phyloP scores from a whole-genome alignment of 345 rosid genomes.

The Salix suchowensis region DNA sequence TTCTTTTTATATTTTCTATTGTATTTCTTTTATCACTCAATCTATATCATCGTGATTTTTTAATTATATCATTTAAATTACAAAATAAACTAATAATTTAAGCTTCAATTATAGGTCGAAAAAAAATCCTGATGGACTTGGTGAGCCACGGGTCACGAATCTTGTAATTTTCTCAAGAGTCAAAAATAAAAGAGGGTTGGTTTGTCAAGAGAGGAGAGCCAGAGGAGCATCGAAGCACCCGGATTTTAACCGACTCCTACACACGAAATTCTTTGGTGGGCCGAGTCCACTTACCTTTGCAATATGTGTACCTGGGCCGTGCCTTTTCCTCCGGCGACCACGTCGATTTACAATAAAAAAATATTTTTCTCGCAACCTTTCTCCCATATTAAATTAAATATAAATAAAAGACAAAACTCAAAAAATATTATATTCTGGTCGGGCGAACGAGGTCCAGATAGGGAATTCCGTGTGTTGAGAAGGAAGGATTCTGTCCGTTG shows the following conservation, averaged over 20 bases:
- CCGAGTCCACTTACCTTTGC: not conserved
- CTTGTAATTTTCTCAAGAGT: not conserved
- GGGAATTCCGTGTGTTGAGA: not conserved
- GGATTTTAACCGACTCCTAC: not conserved
- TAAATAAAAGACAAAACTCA: too few relatives aligned
- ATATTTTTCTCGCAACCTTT: not conserved
- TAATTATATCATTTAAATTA: too few relatives aligned
- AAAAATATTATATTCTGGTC: not conserved
- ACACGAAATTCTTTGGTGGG: not conserved
- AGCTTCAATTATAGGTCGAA: too few relatives aligned
- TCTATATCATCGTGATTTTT: too few relatives aligned
- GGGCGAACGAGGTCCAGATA: not conserved
- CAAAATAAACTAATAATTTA: too few relatives aligned
- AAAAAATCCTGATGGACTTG: too few relatives aligned
- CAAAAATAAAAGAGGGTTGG: not conserved
- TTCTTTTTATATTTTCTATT: too few relatives aligned
- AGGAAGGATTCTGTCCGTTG: constrained; percentile 3
- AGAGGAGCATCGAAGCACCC: not conserved
- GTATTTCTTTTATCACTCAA: too few relatives aligned
- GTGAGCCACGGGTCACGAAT: not conserved
- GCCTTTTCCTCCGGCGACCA: not conserved
- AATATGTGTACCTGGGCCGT: not conserved
- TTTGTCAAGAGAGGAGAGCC: not conserved
- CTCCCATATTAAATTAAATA: too few relatives aligned
- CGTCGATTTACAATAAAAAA: not conserved